Percentiles rank a stretch among this genome's conserved stretches.
These are phyloP conservation scores for Spathaspora sp. DNA, from an alignment of 805 yeast species.

Conservation along the genomic window DNA sequence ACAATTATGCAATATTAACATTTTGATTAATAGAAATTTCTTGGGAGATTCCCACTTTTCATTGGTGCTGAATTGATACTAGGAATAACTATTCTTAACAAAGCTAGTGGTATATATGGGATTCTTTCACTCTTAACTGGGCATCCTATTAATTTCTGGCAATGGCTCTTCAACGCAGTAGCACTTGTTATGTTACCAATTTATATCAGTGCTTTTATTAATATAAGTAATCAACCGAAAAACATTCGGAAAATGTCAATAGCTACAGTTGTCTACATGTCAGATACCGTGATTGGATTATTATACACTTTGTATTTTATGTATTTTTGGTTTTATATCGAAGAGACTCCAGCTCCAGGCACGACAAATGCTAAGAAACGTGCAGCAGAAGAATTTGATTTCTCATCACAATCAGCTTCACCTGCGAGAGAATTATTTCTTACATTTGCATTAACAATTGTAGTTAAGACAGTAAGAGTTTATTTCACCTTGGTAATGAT, in stretches of 20 bases:
- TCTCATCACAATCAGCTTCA: slow-evolving; percentile 59
- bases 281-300: slow-evolving; percentile 66
- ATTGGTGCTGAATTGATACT: slow-evolving; percentile 83
- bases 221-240: slow-evolving; percentile 36
- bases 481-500: slow-evolving; percentile 59
- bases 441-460: slow-evolving; percentile 48
- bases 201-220: slow-evolving; percentile 55
- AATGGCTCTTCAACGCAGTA: slow-evolving; percentile 73
- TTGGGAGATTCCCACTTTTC: slow-evolving; percentile 73
- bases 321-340: slow-evolving; percentile 65
- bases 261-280: slow-evolving; percentile 56
- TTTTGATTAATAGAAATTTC: slow-evolving; percentile 48
- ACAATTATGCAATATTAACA: not conserved
- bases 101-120: slow-evolving; percentile 87
- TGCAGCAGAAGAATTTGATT: slow-evolving; percentile 1
- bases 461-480: slow-evolving; percentile 46
- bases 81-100: slow-evolving; percentile 75
- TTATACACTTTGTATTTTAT: slow-evolving; percentile 74
- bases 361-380: slow-evolving; percentile 6
- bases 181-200: slow-evolving; percentile 63
- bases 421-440: slow-evolving; percentile 51
- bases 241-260: slow-evolving; percentile 60
- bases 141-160: slow-evolving; percentile 77
- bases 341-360: slow-evolving; percentile 24
- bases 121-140: slow-evolving; percentile 83